Percentiles rank a stretch among this genome's conserved stretches.
Evolutionary conservation across 129 eudicot genomes (phyloP).

Genomic region (Artemisia argyi): DNA sequence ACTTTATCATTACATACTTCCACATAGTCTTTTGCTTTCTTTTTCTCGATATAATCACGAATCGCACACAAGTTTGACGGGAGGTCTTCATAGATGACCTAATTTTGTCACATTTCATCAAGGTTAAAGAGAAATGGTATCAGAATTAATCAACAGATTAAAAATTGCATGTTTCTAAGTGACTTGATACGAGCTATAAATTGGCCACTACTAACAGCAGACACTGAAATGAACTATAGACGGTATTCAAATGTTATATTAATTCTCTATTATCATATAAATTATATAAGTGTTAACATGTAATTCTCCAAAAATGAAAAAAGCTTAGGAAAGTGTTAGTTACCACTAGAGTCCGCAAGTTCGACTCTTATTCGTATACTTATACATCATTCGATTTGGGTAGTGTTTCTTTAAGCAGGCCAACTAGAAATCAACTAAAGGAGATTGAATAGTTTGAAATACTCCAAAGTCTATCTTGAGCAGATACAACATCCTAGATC

Average conservation of each 20-base stretch:
- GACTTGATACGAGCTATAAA: not conserved
- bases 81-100: conserved; percentile 97
- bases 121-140: conserved; percentile 3
- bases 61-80: conserved; percentile 95
- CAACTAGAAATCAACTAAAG: not conserved
- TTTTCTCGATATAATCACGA: conserved; percentile 78
- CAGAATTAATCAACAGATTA: conserved; percentile 2
- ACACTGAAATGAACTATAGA: conserved; percentile 5
- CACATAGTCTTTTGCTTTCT: conserved; percentile 33
- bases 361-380: not conserved
- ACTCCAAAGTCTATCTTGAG: not conserved
- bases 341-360: not conserved
- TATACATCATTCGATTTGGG: not conserved
- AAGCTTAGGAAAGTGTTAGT: conserved; percentile 9
- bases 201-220: conserved; percentile 14
- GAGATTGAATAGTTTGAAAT: conserved; percentile 5
- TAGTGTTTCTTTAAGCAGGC: not conserved
- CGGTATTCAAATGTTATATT: not conserved
- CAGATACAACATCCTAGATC: not conserved
- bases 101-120: conserved; percentile 8
- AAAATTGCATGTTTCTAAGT: conserved; percentile 2
- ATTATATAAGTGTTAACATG: not conserved
- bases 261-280: not conserved
- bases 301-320: conserved; percentile 14
- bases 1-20: conserved; percentile 28